These are phyloP conservation scores for Ophiostoma ulmi DNA, from an alignment of 2,329 filamentous ascomycete genomes.

Conservation along the genomic window DNA sequence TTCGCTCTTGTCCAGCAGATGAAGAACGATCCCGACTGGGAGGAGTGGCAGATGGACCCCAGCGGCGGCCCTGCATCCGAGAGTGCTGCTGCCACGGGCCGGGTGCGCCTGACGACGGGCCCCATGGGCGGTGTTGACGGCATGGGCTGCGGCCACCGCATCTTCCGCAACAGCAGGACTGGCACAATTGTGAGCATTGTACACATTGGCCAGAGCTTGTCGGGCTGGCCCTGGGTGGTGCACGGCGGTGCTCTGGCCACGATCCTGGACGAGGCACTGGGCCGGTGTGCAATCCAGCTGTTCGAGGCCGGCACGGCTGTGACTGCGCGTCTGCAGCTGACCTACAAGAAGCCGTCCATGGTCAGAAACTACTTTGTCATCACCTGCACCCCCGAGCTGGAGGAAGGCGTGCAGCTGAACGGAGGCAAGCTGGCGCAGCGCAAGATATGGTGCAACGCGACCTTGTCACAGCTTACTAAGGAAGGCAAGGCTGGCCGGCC, in stretches of 20 bases:
- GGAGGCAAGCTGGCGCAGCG: constrained; percentile 30
- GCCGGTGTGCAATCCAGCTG: constrained; percentile 52
- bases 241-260: constrained; percentile 69
- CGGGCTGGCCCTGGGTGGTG: constrained; percentile 66
- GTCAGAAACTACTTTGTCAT: constrained; percentile 24
- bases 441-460: constrained; percentile 51
- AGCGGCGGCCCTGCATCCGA: neutral
- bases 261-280: constrained; percentile 63
- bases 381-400: constrained; percentile 33
- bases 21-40: constrained; percentile 24
- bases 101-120: constrained; percentile 39
- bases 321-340: constrained; percentile 53
- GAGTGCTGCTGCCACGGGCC: neutral
- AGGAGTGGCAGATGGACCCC: constrained; percentile 20
- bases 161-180: constrained; percentile 58
- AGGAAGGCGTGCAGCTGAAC: neutral
- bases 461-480: constrained; percentile 47
- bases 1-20: constrained; percentile 24
- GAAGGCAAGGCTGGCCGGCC: constrained; percentile 41
- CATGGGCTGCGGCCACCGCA: constrained; percentile 49
- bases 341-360: constrained; percentile 48
- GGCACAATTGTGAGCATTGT: constrained; percentile 59
- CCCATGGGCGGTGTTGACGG: constrained; percentile 41
- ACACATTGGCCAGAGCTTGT: constrained; percentile 59
- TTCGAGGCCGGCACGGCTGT: constrained; percentile 49